phyloP scores from a whole-genome alignment of 2,329 filamentous ascomycete genomes.

The Penicillium sclerotiorum region DNA sequence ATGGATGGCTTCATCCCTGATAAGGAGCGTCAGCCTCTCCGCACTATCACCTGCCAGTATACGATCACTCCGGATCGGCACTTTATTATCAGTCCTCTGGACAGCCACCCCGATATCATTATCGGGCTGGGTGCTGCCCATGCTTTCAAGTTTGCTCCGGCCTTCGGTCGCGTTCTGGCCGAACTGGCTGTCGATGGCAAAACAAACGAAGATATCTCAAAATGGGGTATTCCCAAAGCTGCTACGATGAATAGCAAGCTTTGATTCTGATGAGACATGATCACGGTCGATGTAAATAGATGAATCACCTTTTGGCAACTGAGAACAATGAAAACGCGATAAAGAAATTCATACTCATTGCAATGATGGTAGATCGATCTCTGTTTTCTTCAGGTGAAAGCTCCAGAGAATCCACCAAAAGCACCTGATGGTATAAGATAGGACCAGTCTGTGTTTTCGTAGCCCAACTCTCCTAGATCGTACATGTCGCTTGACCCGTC shows the following conservation, averaged over 20 bases:
- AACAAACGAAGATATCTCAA: constrained; percentile 29
- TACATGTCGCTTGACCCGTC: neutral
- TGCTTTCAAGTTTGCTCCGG: constrained; percentile 32
- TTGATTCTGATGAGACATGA: constrained; percentile 2
- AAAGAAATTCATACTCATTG: no score
- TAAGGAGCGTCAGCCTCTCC: constrained; percentile 22
- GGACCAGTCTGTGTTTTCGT: constrained; percentile 13
- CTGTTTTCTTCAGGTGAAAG: neutral
- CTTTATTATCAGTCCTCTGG: constrained; percentile 30
- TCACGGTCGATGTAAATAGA: neutral
- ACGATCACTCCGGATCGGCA: constrained; percentile 31
- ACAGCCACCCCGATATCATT: constrained; percentile 25
- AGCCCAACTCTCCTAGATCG: neutral
- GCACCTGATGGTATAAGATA: constrained; percentile 11
- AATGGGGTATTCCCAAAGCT: constrained; percentile 22
- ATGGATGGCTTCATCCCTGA: constrained; percentile 27
- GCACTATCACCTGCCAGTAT: constrained; percentile 34
- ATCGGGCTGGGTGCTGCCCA: constrained; percentile 27
- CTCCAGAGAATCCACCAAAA: constrained; percentile 10
- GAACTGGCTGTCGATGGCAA: constrained; percentile 29
- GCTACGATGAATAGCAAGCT: constrained; percentile 14
- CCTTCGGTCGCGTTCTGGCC: constrained; percentile 26
- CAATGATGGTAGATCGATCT: neutral
- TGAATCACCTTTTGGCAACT: neutral
- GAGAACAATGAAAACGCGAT: no score